Base-by-base conservation (phyloP, 352 stramenopile genomes). In the Globisporangium abappressorium region DNA sequence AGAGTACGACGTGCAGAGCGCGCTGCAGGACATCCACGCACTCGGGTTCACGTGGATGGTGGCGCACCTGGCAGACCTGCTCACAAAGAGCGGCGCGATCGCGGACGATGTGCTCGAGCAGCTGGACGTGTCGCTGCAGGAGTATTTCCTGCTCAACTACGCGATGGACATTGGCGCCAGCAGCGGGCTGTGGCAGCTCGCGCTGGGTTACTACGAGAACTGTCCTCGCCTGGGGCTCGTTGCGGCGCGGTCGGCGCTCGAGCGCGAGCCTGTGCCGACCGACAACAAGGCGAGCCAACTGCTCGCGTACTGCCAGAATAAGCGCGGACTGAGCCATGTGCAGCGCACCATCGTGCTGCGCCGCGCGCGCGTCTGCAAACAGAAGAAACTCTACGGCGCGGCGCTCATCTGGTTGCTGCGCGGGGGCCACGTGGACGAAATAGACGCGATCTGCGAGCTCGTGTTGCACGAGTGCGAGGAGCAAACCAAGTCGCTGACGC, bases 1-100 rank as follows among this genome's bases (percentile, higher is more conserved):
- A 62, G 66, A 95, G 74, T 87, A 89, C 65, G 81, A 95, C 62
- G 82, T 95, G 26, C 73, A 85, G 60, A 86, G 70, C 22, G 82
- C 87, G 38, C 66, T 95, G 12, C 76, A 91, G 54, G 80, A 88
- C 46, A 85, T 95, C 36, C 76, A 82, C 62, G 69, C 62, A 20
- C 73, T 95, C 41, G 78, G 85, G 2, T 89, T 93, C 63, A 81
- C 82, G 36, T 95, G 82, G 81, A 93, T 95, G 81, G 75, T 81
- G 0, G 81, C 84, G 2, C 85, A 95, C 62, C 33, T 93, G 34
- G 68, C 71, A 2, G 87, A 93, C 54, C 54, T 95, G 22, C 70
- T 95, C 20, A 72, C 75, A 38, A 87, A 87, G 70, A 79, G 71
- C 57, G 72, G 79, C 30, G 76, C 87, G 20, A 79, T 91, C 58